Evolutionary conservation across 176 grass and related monocot genomes (phyloP), one percentile per base, ranked within the genome.

Genomic region (Oryza meyeriana): DNA sequence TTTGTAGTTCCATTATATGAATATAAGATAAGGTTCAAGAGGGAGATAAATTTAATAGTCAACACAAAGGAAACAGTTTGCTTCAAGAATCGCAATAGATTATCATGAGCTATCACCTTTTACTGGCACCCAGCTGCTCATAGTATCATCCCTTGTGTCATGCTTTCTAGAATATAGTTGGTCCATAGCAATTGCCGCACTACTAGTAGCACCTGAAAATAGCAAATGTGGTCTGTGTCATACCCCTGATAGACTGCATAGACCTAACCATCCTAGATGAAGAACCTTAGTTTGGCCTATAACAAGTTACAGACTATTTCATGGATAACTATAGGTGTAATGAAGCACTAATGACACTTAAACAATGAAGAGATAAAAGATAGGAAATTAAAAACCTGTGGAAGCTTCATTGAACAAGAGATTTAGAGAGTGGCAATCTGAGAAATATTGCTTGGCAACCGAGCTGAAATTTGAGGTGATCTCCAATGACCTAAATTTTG

Each of bases 361-460:
- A 66, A 18, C 28, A 67, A 66, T 28, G 17, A 61, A 77, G 22
- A 59, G 24, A 81, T 65, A 77, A 70, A 29, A 61, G 30, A 45
- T 39, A 4, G 1, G 74, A 38, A 78, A 66, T 20, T 72, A 76
- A 48, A 6, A 50, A 90, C 88, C 88, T 87, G 90, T 83, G 44
- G 92, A 94, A 59, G 92, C 55, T 88, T 98, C 87, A 31, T 82
- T 88, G 59, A 98, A 98, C 61, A 93, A 88, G 78, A 98, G 90
- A 90, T 90, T 93, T 47, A 98, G 89, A 33, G 95, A 95, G 80
- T 90, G 90, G 64, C 95, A 98, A 75, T 98, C 92, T 61, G 81
- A 89, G 82, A 98, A 95, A 73, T 91, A 98, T 52, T 98, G 90
- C 86, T 93, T 98, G 62, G 95, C 95, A 42, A 98, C 84, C 26